Evolutionary conservation across 2,329 filamentous ascomycete species (phyloP), one percentile per base, ranked within the genome.

Genomic region (Cladosporium austrohemisphaericum): DNA sequence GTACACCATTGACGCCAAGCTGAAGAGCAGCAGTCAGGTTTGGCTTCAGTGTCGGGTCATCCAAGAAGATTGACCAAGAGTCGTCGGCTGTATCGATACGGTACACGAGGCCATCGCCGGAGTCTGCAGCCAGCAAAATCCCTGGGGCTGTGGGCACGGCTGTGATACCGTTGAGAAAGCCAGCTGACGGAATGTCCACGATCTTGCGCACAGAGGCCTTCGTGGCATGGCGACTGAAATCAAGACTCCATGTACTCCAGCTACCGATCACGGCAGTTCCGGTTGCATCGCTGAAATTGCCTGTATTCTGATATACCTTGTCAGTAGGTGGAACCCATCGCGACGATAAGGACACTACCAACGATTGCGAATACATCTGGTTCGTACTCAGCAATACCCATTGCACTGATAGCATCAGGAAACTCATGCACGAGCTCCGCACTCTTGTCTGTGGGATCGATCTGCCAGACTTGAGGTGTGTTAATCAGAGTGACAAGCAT

Each of bases 401-500:
- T 23, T 11, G 36, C 51, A 16, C 44, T 41, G 3, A 18, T 14
- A 14, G 53, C 53, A 6, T 51, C 7, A 8, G 43, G 52, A 18
- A 54, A 55, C 10, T 29, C 36, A 16, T 52, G 46, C 19, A 58
- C 20, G 7, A 58, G 46, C 18, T 56, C 41, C 10, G 52, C 53
- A 7, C 32, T 16, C 3, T 50, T 14, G 19, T 19, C 22, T 13
- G 31, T 10, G 3, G 53, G 56, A 31, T 54, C 41, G 19, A 57
- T 51, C 28, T 55, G 35, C 46, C 52, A 57, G 16, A 57, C 33
- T 43, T 53, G 50, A 5, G 57, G 57, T 19, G n/a, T 40, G 37
- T 43, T 48, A 11, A 54, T 43, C 4, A 57, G 67, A 65, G 63
- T 63, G 16, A 66, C 50, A 6, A 69, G 57, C 11, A 70, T 52